These are phyloP conservation scores for Microglena sp. DNA, from an alignment of 139 green algal genomes.

Conservation along the genomic window DNA sequence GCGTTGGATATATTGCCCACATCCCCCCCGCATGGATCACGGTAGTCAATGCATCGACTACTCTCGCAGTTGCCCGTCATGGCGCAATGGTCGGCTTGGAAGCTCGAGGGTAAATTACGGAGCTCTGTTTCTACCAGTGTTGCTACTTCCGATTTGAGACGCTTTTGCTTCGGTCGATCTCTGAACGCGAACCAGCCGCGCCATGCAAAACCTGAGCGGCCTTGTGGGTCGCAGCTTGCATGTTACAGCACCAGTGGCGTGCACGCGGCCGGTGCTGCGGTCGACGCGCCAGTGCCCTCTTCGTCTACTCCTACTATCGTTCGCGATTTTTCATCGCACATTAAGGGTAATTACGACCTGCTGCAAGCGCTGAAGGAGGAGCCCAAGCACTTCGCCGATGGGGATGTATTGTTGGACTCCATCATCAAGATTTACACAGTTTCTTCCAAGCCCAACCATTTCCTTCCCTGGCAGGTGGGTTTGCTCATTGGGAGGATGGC, in stretches of 20 bases:
- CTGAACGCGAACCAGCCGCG: too few species aligned
- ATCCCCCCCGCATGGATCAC: too few species aligned
- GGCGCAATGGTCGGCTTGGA: too few species aligned
- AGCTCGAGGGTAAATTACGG: too few species aligned
- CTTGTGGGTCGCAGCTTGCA: too few species aligned
- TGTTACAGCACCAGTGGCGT: not conserved
- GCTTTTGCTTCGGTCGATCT: too few species aligned
- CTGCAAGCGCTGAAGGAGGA: constrained; percentile 9
- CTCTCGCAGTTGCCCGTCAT: too few species aligned
- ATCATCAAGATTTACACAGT: constrained; percentile 50
- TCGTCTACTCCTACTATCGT: not conserved
- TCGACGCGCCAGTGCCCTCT: not conserved
- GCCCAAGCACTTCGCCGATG: constrained; percentile 15
- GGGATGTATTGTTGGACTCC: constrained; percentile 40
- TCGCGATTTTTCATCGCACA: constrained; percentile 19
- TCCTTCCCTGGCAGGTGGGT: constrained; percentile 8
- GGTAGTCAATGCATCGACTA: too few species aligned
- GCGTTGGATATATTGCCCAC: too few species aligned
- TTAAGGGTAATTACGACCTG: constrained; percentile 16
- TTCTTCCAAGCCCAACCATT: constrained; percentile 7
- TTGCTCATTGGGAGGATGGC: not conserved
- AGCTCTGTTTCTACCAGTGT: too few species aligned
- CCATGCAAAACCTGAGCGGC: too few species aligned
- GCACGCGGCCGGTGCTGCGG: not conserved
- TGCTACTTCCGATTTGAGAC: too few species aligned